Base-by-base conservation (phyloP, 345 rosid species). In the Citropsis articulata region DNA sequence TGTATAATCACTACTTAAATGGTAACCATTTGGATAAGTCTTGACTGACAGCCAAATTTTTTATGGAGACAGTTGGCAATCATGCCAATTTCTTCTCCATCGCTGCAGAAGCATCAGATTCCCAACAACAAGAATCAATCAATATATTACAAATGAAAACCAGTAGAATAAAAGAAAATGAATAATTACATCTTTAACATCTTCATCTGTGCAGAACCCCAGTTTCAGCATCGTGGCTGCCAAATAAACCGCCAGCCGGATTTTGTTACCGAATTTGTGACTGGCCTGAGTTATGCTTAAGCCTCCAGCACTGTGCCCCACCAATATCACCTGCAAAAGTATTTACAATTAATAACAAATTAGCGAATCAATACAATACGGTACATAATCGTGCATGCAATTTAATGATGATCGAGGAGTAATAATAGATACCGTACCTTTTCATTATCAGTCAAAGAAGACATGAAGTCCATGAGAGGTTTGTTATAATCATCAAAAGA, bases 301-400 rank as follows among this genome's bases (percentile, higher is more conserved):
- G 56, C 98, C 98, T 73, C 97, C 98, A 3, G 98, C 98, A 75
- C 98, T 95, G 69, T 95, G 98, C 2, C 97, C 98, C 18, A 93
- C 97, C 81, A 95, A 77, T 78, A 95, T 85, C 65, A 94, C 98
- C 98, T 94, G 80, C 12, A 69, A 73, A 75, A 66, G 24, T 45
- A 45, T 45, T 45, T 45, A 3, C 50, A 45, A 60, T 21, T 27
- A 36, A 30, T 9, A 75, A 27, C 36, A 61, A 42, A 27, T 28
- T 40, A 31, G 19, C 22, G 8, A 27, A 13, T 48, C 22, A 18
- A 53, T 45, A 45, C 22, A 5, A 19, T 53, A 53, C 2, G 18
- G 22, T 18, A 53, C 57, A 53, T 13, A 53, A 24, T 73, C 68
- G 10, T 62, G 69, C 21, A 42, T 60, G 66, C 40, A 72, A 61